Evolutionary conservation across 352 stramenopile genomes (phyloP), one percentile per base, ranked within the genome.

Genomic region (Elongisporangium anandrum): DNA sequence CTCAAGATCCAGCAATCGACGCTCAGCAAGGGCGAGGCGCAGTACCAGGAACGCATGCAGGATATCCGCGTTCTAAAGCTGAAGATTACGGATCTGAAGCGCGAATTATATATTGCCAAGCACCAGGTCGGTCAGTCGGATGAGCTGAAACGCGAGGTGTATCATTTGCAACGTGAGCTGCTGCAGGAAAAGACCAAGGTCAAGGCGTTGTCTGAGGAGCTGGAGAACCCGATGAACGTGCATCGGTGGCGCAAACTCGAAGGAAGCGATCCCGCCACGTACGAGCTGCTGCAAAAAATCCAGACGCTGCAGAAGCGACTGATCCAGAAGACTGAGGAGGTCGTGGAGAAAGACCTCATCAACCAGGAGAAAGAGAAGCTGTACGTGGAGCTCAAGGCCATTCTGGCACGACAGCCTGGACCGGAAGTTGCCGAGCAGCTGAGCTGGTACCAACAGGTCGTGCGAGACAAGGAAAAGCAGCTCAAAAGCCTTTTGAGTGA

Each of bases 151-250:
- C 87, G 84, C 15, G 85, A 97, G 70, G 82, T 96, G 23, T 90
- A 92, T 53, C 79, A 96, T 60, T 65, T 97, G 55, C 87, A 98
- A 65, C 87, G 90, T 45, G 93, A 98, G 61, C 66, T 98, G 45
- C 60, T 98, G 41, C 84, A 97, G 72, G 95, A 98, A 61, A 98
- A 97, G 60, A 97, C 94, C 19, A 99, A 98, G 73, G 94, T 98
- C 17, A 99, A 98, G 54, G 93, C 94, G 29, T 73, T 99, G 4
- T 96, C 87, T 1, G 92, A 98, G 64, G 95, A 99, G 68, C 66
- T 99, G 8, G 93, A 99, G 69, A 98, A 98, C 65, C 96, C 95
- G 17, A 97, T 99, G 79, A 99, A 99, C 73, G 92, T 99, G 19
- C 96, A 99, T 75, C 85, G 96, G 39, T 99, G 96, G 95, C 80